Percentiles rank a stretch among this genome's conserved stretches.
Evolutionary conservation across 345 rosid species (phyloP).

Genomic region (Camelina sativa): DNA sequence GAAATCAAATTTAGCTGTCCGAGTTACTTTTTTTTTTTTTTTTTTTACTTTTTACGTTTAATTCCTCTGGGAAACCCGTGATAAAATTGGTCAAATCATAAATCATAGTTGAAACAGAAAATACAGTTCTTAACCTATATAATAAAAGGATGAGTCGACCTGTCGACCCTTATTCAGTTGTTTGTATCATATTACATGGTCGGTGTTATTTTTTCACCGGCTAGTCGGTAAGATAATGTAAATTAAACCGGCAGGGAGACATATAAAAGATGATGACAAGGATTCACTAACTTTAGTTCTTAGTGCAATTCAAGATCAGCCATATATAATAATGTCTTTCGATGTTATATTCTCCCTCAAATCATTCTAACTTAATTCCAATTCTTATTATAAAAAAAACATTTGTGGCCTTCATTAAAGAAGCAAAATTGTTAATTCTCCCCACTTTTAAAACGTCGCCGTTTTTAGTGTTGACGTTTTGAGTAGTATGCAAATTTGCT

Average conservation of each 20-base stretch:
- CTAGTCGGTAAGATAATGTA: conserved; percentile 29
- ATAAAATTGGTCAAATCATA: background rate
- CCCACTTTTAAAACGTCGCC: conserved; percentile 25
- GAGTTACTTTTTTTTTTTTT: background rate
- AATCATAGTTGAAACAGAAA: background rate
- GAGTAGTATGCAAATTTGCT: conserved; percentile 32
- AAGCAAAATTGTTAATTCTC: background rate
- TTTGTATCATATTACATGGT: background rate
- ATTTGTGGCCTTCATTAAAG: conserved; percentile 34
- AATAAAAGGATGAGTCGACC: too few relatives aligned
- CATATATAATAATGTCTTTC: conserved; percentile 21
- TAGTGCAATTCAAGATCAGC: conserved; percentile 38
- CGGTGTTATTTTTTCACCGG: conserved; percentile 20
- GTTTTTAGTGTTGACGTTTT: background rate
- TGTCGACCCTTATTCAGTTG: too few relatives aligned
- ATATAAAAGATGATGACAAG: conserved; percentile 21
- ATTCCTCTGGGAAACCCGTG: conserved; percentile 3
- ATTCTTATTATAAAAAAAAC: background rate
- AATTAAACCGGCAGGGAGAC: background rate
- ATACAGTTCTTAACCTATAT: too few relatives aligned
- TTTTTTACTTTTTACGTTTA: background rate
- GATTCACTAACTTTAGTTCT: conserved; percentile 36
- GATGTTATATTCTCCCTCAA: conserved; percentile 6
- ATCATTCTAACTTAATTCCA: background rate
- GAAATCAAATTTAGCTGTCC: background rate